Evolutionary conservation across 139 green algal genomes (phyloP).

Genomic region (Tetratostichococcus sp.): DNA sequence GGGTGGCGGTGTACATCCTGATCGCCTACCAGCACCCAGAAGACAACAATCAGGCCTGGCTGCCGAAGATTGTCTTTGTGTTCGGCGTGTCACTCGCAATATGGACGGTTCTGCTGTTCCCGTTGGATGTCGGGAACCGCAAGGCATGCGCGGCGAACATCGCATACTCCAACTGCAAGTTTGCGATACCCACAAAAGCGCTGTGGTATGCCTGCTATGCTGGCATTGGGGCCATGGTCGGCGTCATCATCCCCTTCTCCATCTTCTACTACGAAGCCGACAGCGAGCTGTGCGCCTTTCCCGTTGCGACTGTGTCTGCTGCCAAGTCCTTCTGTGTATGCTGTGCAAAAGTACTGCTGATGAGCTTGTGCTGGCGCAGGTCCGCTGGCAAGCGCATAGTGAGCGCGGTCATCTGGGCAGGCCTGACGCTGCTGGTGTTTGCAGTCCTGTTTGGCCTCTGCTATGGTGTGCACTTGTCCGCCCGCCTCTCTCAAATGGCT

Average conservation of each 20-base stretch:
- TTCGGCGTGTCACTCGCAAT: constrained; percentile 82
- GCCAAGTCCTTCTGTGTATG: no score
- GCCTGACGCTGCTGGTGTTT: constrained; percentile 43
- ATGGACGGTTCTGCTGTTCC: constrained; percentile 88
- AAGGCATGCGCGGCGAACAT: constrained; percentile 63
- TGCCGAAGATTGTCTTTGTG: constrained; percentile 91
- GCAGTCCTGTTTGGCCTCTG: constrained; percentile 62
- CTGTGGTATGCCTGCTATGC: constrained; percentile 91
- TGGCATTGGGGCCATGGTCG: constrained; percentile 70
- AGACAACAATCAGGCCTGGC: constrained; percentile 92
- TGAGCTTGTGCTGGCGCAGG: no score
- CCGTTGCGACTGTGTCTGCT: no score
- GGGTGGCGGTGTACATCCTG: constrained; percentile 79
- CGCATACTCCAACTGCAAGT: constrained; percentile 66
- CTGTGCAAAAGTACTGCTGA: no score
- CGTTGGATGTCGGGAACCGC: constrained; percentile 89
- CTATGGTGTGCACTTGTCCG: constrained; percentile 52
- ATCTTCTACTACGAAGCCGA: constrained; percentile 98
- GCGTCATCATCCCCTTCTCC: constrained; percentile 86
- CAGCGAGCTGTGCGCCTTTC: constrained; percentile 64
- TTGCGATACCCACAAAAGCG: constrained; percentile 81
- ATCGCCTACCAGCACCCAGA: constrained; percentile 92
- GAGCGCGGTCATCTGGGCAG: constrained; percentile 50
- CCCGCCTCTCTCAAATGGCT: no score
- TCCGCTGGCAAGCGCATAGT: constrained; percentile 50